phyloP scores from a whole-genome alignment of 768 basidiomycete species.

The Chalciporus piperatus region DNA sequence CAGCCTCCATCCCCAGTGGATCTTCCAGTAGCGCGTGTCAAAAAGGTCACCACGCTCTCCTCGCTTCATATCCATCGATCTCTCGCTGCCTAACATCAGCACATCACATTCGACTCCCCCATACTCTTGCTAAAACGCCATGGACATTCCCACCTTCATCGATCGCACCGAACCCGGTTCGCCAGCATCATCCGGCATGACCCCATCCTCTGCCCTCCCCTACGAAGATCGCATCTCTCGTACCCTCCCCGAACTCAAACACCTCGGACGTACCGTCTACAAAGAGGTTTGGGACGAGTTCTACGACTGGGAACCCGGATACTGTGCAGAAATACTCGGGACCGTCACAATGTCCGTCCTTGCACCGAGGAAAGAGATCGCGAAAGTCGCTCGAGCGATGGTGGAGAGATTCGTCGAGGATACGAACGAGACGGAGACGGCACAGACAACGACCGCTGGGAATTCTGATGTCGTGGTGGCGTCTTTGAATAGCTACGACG shows the following conservation, averaged over 20 bases:
- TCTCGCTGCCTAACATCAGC: too few relatives aligned
- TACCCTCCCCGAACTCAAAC: conserved; percentile 12
- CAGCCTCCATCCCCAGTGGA: too few relatives aligned
- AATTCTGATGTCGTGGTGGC: background rate
- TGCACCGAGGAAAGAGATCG: conserved; percentile 8
- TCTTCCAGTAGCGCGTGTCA: too few relatives aligned
- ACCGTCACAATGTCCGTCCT: conserved; percentile 9
- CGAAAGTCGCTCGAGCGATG: conserved; percentile 11
- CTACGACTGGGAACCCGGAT: conserved; percentile 41
- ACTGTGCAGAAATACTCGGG: conserved; percentile 28
- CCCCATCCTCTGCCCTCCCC: background rate
- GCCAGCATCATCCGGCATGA: conserved; percentile 1
- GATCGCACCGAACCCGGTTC: conserved; percentile 25
- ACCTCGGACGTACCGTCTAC: conserved; percentile 32
- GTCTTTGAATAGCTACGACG: conserved; percentile 11
- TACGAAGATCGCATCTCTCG: background rate
- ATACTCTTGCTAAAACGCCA: background rate
- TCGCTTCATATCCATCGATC: too few relatives aligned
- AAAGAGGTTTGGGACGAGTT: conserved; percentile 42
- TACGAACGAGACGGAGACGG: background rate
- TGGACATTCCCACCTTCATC: conserved; percentile 19
- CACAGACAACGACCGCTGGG: background rate
- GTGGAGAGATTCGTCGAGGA: conserved; percentile 6
- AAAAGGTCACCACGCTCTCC: too few relatives aligned
- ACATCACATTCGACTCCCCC: too few relatives aligned